Evolutionary conservation across 2,329 filamentous ascomycete species (phyloP), one percentile per base, ranked within the genome.

Genomic region (Phialemoniopsis sp.): DNA sequence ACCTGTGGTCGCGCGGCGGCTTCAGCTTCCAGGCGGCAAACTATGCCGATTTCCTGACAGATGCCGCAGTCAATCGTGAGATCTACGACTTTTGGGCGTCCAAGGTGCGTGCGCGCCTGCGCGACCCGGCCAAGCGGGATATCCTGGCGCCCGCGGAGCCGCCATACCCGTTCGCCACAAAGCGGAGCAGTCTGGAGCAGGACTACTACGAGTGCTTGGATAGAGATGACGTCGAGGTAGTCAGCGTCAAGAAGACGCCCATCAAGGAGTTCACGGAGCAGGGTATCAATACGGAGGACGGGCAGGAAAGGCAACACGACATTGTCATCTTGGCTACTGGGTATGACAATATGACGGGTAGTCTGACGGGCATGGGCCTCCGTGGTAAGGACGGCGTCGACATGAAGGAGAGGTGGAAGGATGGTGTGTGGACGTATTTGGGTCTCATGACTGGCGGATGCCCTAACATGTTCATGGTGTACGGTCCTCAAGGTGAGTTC

Each of bases 131-230:
- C 8, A 67, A 68, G 37, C 51, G 57, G 10, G 64, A 70, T 10
- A 49, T 73, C 14, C 55, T 79, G 5, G 71, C 68, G 0, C 75
- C 75, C 0, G 45, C 56, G 15, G 53, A 67, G 28, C 64, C 62
- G 30, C 66, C 64, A 4, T 66, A 73, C 33, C 58, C 61, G 3
- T 73, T 69, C 44, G 71, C 65, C 4, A 63, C 60, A 7, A 76
- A 72, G 48, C 60, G 71, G 1, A 60, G 59, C 4, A 63, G 57
- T 1, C 58, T 76, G 0, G 73, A 78, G 44, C 55, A 67, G 28
- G 55, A 59, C 31, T 76, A 72, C 48, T 78, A 68, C 45, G 73
- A 78, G 42, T 58, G 64, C 4, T 63, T 70, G 38, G 66, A 73
- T 43, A 59, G 59, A 14, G 52, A 58, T 1, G 66, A 71, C 26